Percentiles rank a stretch among this genome's conserved stretches.
Evolutionary conservation across 225 moss, liverwort and hornwort genomes (phyloP).

Genomic region (Lunularia cruciata): DNA sequence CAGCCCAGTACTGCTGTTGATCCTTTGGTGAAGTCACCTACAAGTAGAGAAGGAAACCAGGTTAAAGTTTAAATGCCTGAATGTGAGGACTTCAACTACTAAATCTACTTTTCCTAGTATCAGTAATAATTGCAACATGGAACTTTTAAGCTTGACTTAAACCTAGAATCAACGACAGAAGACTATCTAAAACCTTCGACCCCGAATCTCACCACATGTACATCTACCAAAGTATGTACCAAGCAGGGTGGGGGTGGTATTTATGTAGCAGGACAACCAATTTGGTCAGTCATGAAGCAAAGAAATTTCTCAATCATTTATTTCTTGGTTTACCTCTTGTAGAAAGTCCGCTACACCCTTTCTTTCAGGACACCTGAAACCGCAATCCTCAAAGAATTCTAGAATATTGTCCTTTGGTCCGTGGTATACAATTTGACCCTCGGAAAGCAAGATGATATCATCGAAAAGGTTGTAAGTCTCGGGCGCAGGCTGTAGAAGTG

Average conservation of each 20-base stretch:
- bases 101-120: too few species aligned
- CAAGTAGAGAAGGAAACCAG: neutral
- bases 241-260: too few species aligned
- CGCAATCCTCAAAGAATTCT: constrained; percentile 26
- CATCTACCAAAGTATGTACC: too few species aligned
- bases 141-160: too few species aligned
- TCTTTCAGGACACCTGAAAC: constrained; percentile 29
- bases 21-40: constrained; percentile 34
- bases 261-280: too few species aligned
- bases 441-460: constrained; percentile 26
- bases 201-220: too few species aligned
- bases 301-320: too few species aligned
- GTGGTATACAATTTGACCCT: constrained; percentile 31
- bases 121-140: too few species aligned
- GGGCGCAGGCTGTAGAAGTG: constrained; percentile 34
- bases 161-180: too few species aligned
- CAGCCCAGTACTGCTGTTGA: constrained; percentile 30
- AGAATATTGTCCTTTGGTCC: constrained; percentile 25
- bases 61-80: neutral
- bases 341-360: constrained; percentile 35
- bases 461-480: constrained; percentile 30
- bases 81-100: neutral
- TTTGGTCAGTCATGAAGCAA: too few species aligned
- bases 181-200: too few species aligned
- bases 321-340: constrained; percentile 26